A percentile compares a stretch with the other conserved stretches of the same genome.
Evolutionary conservation across 345 rosid genomes (phyloP).

Genomic region (Microcos paniculata): DNA sequence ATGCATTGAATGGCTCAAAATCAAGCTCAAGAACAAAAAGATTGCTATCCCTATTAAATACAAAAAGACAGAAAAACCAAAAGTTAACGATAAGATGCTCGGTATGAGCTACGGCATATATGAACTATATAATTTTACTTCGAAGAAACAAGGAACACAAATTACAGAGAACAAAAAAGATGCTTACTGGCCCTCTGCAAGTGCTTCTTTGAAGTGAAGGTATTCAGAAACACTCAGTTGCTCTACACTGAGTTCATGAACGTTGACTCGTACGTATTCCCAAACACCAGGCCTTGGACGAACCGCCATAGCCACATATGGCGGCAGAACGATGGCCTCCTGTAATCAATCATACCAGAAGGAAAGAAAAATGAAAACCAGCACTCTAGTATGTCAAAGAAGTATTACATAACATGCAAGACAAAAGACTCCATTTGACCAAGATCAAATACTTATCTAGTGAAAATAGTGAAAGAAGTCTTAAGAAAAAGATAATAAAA

Average conservation of each 20-base stretch:
- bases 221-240: slow-evolving; percentile 77
- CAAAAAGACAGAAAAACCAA: neutral
- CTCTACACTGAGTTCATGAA: slow-evolving; percentile 80
- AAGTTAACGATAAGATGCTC: neutral
- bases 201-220: slow-evolving; percentile 87
- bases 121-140: neutral
- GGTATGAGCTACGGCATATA: neutral
- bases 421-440: neutral
- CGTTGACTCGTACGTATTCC: slow-evolving; percentile 95
- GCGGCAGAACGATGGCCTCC: slow-evolving; percentile 97
- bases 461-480: neutral
- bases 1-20: slow-evolving; percentile 93
- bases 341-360: slow-evolving; percentile 29
- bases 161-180: neutral
- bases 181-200: slow-evolving; percentile 76
- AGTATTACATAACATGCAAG: neutral
- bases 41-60: slow-evolving; percentile 34
- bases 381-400: neutral
- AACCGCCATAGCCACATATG: slow-evolving; percentile 85
- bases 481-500: no score
- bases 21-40: slow-evolving; percentile 85
- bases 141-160: neutral
- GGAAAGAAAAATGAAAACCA: neutral
- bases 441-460: neutral
- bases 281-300: slow-evolving; percentile 99